These are phyloP conservation scores for Cantharellus cinnabarinus DNA, from an alignment of 768 basidiomycete genomes.

Conservation along the genomic window DNA sequence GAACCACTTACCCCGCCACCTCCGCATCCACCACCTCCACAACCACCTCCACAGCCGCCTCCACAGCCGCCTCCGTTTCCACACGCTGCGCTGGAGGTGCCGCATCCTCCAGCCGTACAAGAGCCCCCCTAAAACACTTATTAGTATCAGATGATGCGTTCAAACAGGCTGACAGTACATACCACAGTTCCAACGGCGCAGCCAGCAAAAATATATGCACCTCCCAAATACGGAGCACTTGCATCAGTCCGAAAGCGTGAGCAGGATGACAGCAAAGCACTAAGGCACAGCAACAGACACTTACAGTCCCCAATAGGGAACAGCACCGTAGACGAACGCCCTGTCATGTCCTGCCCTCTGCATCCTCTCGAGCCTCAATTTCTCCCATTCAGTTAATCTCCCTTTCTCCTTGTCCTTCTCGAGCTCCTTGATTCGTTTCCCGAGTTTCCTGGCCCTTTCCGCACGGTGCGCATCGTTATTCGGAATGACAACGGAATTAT, in stretches of 20 bases:
- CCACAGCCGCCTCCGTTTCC: neutral
- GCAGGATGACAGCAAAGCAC: neutral
- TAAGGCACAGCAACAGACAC: neutral
- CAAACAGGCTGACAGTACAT: neutral
- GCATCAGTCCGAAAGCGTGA: neutral
- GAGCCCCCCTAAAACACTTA: neutral
- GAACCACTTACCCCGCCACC: conserved; percentile 1
- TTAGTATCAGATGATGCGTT: no score
- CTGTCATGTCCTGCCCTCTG: neutral
- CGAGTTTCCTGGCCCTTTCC: conserved; percentile 1
- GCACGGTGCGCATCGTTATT: conserved; percentile 1
- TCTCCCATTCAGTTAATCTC: conserved; percentile 6
- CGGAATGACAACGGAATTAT: conserved; percentile 6
- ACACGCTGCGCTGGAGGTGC: neutral
- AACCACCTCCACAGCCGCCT: neutral
- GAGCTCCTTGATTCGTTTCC: conserved; percentile 3
- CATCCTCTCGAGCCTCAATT: conserved; percentile 1
- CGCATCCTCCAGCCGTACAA: neutral
- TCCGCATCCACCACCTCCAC: neutral
- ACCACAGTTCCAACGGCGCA: neutral
- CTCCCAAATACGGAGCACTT: neutral
- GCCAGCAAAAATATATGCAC: neutral
- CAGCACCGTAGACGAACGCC: neutral
- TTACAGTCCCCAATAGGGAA: conserved; percentile 3
- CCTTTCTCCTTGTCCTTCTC: conserved; percentile 1